phyloP scores from a whole-genome alignment of 208 protist species.

The Acanthamoeba culbertsoni region DNA sequence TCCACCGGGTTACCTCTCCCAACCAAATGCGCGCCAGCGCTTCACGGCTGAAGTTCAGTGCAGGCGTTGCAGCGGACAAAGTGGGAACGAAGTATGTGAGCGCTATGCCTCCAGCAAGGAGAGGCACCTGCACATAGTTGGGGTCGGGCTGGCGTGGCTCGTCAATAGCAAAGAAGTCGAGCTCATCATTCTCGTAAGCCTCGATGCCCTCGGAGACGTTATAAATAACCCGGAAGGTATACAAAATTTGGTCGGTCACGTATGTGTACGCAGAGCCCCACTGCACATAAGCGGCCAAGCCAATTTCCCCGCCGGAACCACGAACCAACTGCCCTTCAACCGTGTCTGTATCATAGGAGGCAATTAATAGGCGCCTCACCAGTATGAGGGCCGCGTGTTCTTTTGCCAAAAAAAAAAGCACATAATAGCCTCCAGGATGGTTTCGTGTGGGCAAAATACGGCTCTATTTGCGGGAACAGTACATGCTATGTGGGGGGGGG shows the following conservation, averaged over 20 bases:
- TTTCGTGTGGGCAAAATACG: too few relatives aligned
- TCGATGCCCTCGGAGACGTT: not conserved
- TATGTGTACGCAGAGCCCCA: not conserved
- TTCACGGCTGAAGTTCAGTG: not conserved
- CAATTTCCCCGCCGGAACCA: not conserved
- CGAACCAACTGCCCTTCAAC: not conserved
- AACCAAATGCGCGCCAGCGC: slow-evolving; percentile 33
- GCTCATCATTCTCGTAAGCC: not conserved
- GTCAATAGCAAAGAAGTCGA: not conserved
- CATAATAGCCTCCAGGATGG: too few relatives aligned
- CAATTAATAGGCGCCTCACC: too few relatives aligned
- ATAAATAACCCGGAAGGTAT: not conserved
- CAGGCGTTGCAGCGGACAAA: not conserved
- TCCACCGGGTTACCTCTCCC: not conserved
- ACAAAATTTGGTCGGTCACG: not conserved
- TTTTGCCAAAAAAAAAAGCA: too few relatives aligned
- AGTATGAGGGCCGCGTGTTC: too few relatives aligned
- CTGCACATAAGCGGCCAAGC: not conserved
- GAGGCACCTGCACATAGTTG: not conserved
- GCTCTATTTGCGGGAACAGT: too few relatives aligned
- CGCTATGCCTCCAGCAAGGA: not conserved
- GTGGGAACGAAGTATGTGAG: not conserved
- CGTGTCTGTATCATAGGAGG: too few relatives aligned
- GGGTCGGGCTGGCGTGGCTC: not conserved
- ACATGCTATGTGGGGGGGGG: too few relatives aligned